Conservation (phyloP, 768 basidiomycete genomes). For the Boletus rubropictus region DNA sequence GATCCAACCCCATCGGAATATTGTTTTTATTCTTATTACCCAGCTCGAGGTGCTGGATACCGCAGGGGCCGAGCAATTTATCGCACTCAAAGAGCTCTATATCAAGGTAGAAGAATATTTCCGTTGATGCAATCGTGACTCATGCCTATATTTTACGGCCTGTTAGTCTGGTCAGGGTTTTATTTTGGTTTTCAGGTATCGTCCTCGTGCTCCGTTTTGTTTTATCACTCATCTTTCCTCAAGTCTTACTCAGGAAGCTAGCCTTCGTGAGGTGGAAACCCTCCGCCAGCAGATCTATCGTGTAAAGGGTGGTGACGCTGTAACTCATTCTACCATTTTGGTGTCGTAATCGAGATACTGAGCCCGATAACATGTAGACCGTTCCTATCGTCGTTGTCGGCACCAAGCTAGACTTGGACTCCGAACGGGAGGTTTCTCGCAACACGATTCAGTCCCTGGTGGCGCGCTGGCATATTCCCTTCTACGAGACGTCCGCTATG, state of each 20-base stretch:
- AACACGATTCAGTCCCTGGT: slow-evolving; percentile 60
- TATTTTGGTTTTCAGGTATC: slow-evolving; percentile 77
- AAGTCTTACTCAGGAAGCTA: slow-evolving; percentile 78
- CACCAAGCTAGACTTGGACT: slow-evolving; percentile 76
- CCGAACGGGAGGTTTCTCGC: slow-evolving; percentile 72
- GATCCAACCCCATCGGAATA: slow-evolving; percentile 3
- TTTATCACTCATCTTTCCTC: neutral
- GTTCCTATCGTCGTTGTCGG: slow-evolving; percentile 84
- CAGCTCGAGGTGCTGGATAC: slow-evolving; percentile 81
- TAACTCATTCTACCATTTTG: slow-evolving; percentile 27
- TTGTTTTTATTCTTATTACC: slow-evolving; percentile 10
- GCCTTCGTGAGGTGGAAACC: slow-evolving; percentile 71
- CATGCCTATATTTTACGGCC: neutral
- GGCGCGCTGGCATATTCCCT: slow-evolving; percentile 62
- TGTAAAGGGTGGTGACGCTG: slow-evolving; percentile 66
- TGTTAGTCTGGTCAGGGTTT: slow-evolving; percentile 66
- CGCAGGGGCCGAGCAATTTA: slow-evolving; percentile 84
- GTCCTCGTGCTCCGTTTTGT: neutral
- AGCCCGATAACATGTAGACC: slow-evolving; percentile 31
- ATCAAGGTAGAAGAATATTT: slow-evolving; percentile 52
- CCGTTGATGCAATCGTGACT: neutral
- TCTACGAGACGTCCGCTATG: slow-evolving; percentile 88
- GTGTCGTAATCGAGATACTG: neutral
- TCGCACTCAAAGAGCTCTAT: slow-evolving; percentile 71
- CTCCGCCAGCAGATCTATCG: slow-evolving; percentile 78